Conservation (phyloP, 768 basidiomycete genomes). For the Lactarius vividus region DNA sequence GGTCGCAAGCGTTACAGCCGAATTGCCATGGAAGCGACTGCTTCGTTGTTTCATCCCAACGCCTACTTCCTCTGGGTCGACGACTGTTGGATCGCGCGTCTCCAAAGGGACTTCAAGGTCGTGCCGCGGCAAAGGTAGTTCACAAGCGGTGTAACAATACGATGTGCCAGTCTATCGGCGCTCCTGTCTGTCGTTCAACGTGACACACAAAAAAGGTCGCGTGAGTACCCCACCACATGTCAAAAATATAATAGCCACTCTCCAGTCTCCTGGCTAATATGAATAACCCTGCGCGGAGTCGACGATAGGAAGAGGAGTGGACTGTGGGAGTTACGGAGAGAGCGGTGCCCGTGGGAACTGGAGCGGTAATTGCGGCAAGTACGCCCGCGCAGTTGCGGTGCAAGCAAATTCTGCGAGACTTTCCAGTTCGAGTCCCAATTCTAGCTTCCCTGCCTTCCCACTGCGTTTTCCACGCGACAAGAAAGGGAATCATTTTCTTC, state of each 20-base stretch:
- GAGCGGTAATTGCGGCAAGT: background rate
- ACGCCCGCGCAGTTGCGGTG: background rate
- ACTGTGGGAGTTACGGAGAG: background rate
- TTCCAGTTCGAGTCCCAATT: background rate
- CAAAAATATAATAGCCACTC: background rate
- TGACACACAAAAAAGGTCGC: background rate
- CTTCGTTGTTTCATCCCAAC: background rate
- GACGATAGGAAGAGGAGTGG: background rate
- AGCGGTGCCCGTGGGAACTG: background rate
- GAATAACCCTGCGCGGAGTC: background rate
- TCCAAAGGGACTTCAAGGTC: background rate
- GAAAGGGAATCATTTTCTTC: background rate
- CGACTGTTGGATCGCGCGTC: background rate
- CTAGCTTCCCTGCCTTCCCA: background rate
- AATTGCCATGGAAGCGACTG: background rate
- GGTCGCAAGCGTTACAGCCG: background rate
- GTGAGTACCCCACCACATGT: background rate
- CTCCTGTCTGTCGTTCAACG: too few relatives aligned
- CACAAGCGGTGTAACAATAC: background rate
- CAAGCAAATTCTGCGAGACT: background rate
- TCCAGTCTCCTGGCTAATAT: background rate
- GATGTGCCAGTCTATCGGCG: background rate
- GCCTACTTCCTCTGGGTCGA: background rate
- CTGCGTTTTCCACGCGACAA: conserved; percentile 3
- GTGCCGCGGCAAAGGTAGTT: background rate